Evolutionary conservation across 306 rosid species (phyloP), one percentile per base, ranked within the genome.

Genomic region (Acacia acuminata): DNA sequence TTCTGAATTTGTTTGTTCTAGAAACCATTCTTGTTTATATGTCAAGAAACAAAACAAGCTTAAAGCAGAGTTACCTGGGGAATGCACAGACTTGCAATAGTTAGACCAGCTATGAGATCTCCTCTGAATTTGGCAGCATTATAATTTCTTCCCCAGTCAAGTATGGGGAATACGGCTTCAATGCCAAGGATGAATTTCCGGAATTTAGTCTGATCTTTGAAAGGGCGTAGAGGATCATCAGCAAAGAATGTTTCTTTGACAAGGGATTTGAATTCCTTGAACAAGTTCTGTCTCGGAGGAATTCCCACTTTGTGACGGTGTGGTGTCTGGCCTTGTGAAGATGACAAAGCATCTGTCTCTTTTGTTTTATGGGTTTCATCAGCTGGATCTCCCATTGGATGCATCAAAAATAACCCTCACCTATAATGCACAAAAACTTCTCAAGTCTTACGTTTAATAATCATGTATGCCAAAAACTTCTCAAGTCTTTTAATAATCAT

Each of bases 41-140:
- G 8, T 64, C 70, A 30, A 30, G 70, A 30, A 69, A 34, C n/a
- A 81, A 75, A 75, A 43, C 77, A 81, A 17, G 8, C 48, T 38
- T 8, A 51, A 60, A 77, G 79, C 45, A 61, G 81, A 79, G 77
- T 85, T 78, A 94, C 98, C 98, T 94, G 99, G 84, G 99, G 99
- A 88, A 95, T 90, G 90, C 98, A 95, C 80, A 95, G 93, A 88
- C 98, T 95, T 72, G 98, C 98, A 87, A 95, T 95, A 58, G 99
- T 95, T 63, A 95, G 88, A 76, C 99, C 99, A 43, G 99, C 85
- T 79, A 95, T 87, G 43, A 95, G 66, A 78, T 95, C 99, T 16
- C 98, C 99, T 85, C 90, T 85, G 74, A 95, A 82, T 42, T 95
- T 93, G n/a, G 67, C 67, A 43, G 90, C 80, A 78, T 55, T 90